Evolutionary conservation across 305 asterid genomes (phyloP).

Genomic region (Striga hermonthica): DNA sequence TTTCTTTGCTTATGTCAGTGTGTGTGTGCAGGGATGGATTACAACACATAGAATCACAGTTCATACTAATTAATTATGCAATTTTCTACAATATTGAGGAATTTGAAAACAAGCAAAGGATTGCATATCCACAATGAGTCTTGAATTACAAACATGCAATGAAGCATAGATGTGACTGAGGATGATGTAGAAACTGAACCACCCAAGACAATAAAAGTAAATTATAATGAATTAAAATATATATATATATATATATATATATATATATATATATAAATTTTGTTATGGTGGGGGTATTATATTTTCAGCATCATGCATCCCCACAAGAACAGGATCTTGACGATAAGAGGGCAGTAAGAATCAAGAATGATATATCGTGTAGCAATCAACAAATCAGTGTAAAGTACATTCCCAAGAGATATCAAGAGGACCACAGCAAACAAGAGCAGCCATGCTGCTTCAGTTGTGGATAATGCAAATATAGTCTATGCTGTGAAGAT

Average conservation of each 20-base stretch:
- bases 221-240: too few relatives aligned
- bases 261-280: too few relatives aligned
- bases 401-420: neutral
- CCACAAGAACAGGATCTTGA: neutral
- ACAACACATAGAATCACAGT: too few relatives aligned
- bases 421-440: neutral
- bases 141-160: too few relatives aligned
- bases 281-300: neutral
- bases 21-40: too few relatives aligned
- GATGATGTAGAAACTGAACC: neutral
- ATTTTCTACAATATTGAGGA: neutral
- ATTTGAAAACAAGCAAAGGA: neutral
- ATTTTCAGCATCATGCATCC: neutral
- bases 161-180: neutral
- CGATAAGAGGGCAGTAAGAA: neutral
- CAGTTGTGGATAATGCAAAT: constrained; percentile 15
- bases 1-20: too few relatives aligned
- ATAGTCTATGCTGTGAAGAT: neutral
- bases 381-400: too few relatives aligned
- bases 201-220: too few relatives aligned
- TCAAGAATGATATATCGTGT: too few relatives aligned
- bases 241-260: neutral
- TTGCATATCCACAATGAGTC: too few relatives aligned
- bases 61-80: neutral
- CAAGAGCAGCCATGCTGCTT: neutral